phyloP scores from a whole-genome alignment of 768 basidiomycete genomes.

The Imleria badia region DNA sequence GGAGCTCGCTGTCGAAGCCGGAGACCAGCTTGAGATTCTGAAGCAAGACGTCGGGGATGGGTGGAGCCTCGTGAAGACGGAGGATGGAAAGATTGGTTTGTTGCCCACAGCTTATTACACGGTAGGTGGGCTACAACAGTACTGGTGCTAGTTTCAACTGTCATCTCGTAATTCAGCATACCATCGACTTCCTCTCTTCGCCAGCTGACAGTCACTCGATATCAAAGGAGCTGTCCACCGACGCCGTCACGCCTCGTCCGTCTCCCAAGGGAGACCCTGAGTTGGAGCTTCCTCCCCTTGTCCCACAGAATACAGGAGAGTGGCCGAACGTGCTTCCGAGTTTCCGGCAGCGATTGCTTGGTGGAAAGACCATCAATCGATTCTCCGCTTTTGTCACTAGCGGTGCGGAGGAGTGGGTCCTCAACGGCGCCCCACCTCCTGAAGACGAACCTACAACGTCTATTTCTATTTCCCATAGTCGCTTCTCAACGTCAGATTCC shows the following conservation, averaged over 20 bases:
- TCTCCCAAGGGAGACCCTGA: conserved; percentile 30
- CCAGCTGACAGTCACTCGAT: conserved; percentile 34
- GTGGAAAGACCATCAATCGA: conserved; percentile 78
- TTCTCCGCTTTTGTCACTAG: conserved; percentile 86
- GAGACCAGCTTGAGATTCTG: conserved; percentile 69
- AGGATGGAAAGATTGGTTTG: conserved; percentile 61
- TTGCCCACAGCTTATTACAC: conserved; percentile 73
- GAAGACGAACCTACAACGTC: conserved; percentile 31
- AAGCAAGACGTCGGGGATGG: conserved; percentile 74
- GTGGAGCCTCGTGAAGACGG: conserved; percentile 72
- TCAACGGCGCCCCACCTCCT: conserved; percentile 52
- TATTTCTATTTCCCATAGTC: conserved; percentile 23
- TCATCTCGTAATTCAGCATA: conserved; percentile 48
- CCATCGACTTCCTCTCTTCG: conserved; percentile 56
- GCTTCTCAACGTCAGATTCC: conserved; percentile 32
- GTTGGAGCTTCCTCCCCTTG: conserved; percentile 40
- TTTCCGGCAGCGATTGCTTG: conserved; percentile 68
- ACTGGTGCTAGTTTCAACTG: neutral
- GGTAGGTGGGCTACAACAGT: conserved; percentile 38
- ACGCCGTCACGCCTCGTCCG: conserved; percentile 50
- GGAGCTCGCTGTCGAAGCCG: conserved; percentile 66
- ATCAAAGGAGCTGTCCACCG: conserved; percentile 38
- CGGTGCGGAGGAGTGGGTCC: conserved; percentile 80
- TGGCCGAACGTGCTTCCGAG: conserved; percentile 60
- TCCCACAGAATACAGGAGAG: conserved; percentile 72